Conservation (phyloP, 495 filamentous ascomycete species). For the Xylaria nigripes region DNA sequence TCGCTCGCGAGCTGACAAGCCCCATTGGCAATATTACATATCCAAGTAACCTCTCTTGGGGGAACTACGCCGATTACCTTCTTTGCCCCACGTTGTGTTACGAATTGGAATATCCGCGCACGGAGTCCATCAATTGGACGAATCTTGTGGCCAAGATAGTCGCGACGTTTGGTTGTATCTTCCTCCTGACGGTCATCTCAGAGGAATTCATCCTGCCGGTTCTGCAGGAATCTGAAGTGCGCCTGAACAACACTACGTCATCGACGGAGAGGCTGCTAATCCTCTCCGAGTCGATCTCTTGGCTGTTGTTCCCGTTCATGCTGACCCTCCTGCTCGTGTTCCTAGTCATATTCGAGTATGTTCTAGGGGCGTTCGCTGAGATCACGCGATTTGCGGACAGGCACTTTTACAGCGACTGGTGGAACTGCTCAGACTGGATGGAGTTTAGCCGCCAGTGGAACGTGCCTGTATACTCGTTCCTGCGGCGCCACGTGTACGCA, state of each 20-base stretch:
- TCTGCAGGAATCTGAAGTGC: constrained; percentile 61
- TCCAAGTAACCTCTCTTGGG: constrained; percentile 72
- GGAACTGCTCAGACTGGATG: constrained; percentile 83
- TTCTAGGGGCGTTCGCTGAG: constrained; percentile 90
- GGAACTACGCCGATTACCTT: constrained; percentile 80
- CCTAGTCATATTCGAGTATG: constrained; percentile 94
- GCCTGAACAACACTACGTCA: constrained; percentile 52
- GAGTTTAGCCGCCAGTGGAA: constrained; percentile 99
- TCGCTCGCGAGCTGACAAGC: constrained; percentile 83
- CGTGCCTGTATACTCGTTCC: constrained; percentile 95
- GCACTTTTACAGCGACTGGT: constrained; percentile 97
- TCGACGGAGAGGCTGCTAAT: constrained; percentile 64
- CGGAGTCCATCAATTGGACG: constrained; percentile 61
- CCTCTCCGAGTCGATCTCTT: constrained; percentile 83
- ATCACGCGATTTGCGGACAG: constrained; percentile 90
- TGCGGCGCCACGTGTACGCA: constrained; percentile 88
- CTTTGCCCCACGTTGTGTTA: constrained; percentile 96
- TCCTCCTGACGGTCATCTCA: constrained; percentile 79
- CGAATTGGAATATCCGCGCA: constrained; percentile 92
- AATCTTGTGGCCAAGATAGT: constrained; percentile 75
- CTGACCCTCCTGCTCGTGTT: constrained; percentile 91
- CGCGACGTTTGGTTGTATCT: constrained; percentile 95
- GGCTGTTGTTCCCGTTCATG: constrained; percentile 96
- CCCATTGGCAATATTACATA: constrained; percentile 86
- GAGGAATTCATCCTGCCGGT: constrained; percentile 96